Percentiles rank a stretch among this genome's conserved stretches.
Evolutionary conservation across 2,329 filamentous ascomycete genomes (phyloP).

Genomic region (Sporothrix brasiliensis): DNA sequence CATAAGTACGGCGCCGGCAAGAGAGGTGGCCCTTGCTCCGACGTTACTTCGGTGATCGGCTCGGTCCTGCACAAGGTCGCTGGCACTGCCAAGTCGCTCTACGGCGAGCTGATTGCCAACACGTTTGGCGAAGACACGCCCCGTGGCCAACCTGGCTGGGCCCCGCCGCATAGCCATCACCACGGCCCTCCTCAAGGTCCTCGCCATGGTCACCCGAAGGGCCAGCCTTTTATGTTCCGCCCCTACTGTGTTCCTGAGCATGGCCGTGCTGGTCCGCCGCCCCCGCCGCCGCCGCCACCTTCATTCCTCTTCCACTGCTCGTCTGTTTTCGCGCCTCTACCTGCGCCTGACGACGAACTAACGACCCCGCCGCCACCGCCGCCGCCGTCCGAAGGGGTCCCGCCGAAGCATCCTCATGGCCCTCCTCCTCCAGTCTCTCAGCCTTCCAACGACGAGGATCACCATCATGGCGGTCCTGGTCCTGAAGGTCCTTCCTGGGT

Average conservation of each 20-base stretch:
- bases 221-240: conserved; percentile 7
- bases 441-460: background rate
- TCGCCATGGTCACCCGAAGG: background rate
- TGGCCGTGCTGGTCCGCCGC: conserved; percentile 6
- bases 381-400: conserved; percentile 2
- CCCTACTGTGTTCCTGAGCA: conserved; percentile 21
- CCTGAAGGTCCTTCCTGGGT: conserved; percentile 17
- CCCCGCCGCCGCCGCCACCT: conserved; percentile 31
- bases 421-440: conserved; percentile 33
- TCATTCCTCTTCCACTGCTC: conserved; percentile 37
- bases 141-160: background rate
- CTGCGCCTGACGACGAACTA: background rate
- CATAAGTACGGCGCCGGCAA: conserved; percentile 6
- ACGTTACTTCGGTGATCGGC: conserved; percentile 49
- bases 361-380: conserved; percentile 9
- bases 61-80: conserved; percentile 47
- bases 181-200: conserved; percentile 6
- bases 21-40: conserved; percentile 33
- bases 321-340: conserved; percentile 3
- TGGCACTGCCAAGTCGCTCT: conserved; percentile 44
- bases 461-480: conserved; percentile 9
- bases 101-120: conserved; percentile 38
- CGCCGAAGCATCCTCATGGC: conserved; percentile 21
- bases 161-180: conserved; percentile 26
- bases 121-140: conserved; percentile 29